phyloP scores from a whole-genome alignment of 371 early-diverging fungal genomes.

The Rhizopus arrhizus region DNA sequence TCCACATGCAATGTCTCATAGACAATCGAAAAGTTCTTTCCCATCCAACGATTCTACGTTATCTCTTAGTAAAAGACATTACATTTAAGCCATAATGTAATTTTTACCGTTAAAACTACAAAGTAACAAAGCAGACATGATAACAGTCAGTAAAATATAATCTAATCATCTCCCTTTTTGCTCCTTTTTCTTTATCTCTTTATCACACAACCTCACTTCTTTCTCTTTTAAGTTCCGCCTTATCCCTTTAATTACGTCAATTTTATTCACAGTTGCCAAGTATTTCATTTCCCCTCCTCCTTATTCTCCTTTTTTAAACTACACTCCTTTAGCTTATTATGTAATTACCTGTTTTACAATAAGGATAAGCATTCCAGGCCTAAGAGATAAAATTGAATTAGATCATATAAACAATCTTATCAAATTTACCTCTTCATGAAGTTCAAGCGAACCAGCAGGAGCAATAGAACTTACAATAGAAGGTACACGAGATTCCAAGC shows the following conservation, averaged over 20 bases:
- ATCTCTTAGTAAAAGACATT: background rate
- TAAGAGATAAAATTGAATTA: slow-evolving; percentile 13
- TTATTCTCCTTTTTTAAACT: too few species aligned
- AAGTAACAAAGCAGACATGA: background rate
- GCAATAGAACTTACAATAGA: slow-evolving; percentile 54
- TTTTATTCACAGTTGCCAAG: too few species aligned
- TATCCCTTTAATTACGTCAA: slow-evolving; percentile 4
- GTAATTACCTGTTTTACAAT: slow-evolving; percentile 71
- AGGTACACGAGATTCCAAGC: slow-evolving; percentile 62
- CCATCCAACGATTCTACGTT: slow-evolving; percentile 66
- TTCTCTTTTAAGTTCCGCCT: background rate
- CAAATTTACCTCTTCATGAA: slow-evolving; percentile 59
- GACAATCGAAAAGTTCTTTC: slow-evolving; percentile 70
- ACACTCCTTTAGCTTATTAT: too few species aligned
- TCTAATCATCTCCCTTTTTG: too few species aligned
- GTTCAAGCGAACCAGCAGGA: slow-evolving; percentile 64
- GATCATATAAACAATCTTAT: background rate
- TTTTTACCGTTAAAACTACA: slow-evolving; percentile 24
- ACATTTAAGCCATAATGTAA: background rate
- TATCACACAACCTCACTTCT: background rate
- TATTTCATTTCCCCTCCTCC: too few species aligned
- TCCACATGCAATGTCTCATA: slow-evolving; percentile 76
- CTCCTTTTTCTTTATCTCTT: too few species aligned
- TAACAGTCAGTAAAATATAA: too few species aligned
- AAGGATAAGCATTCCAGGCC: slow-evolving; percentile 87